Percentiles rank a stretch among this genome's conserved stretches.
phyloP scores from a whole-genome alignment of 306 rosid species.

The Corylus heterophylla region DNA sequence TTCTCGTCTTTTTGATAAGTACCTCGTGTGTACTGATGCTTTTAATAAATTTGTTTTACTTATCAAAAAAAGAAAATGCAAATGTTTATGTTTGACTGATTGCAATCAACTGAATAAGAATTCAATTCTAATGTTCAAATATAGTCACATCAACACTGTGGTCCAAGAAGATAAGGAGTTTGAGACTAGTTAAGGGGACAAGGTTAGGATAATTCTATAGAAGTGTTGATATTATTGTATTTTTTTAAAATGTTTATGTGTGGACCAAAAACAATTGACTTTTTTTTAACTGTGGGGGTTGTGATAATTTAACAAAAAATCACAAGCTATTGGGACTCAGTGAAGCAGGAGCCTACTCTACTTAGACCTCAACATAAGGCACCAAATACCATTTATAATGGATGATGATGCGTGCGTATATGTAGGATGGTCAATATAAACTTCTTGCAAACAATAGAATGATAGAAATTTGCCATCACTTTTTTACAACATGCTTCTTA shows the following conservation, averaged over 20 bases:
- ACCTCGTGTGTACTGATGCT: too few relatives aligned
- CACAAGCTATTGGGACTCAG: neutral
- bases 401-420: neutral
- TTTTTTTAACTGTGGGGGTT: neutral
- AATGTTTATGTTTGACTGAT: too few relatives aligned
- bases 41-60: too few relatives aligned
- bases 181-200: neutral
- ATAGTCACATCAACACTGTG: too few relatives aligned
- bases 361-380: neutral
- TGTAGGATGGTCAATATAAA: neutral
- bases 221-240: neutral
- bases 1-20: too few relatives aligned
- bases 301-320: neutral
- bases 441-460: conserved; percentile 2
- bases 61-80: too few relatives aligned
- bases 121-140: too few relatives aligned
- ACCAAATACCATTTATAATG: neutral
- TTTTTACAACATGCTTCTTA: neutral
- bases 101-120: too few relatives aligned
- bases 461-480: neutral
- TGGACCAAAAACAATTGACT: neutral
- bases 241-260: neutral
- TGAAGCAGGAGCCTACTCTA: neutral
- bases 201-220: neutral
- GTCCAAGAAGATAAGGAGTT: neutral